phyloP scores from a whole-genome alignment of 2,329 filamentous ascomycete species.

The Talaromyces verruculosus region DNA sequence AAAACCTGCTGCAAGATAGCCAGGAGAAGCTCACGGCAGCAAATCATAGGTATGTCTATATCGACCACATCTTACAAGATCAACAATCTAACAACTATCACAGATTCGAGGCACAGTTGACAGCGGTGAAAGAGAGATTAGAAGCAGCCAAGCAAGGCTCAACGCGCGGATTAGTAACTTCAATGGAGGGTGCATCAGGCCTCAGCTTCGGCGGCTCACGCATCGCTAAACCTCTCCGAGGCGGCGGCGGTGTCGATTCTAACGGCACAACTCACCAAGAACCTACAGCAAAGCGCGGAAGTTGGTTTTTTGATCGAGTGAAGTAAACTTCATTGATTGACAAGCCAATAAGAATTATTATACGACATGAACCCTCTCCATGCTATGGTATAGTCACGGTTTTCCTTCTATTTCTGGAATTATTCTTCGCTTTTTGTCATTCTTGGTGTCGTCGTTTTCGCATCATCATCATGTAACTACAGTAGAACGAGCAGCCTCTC shows the following conservation, averaged over 20 bases:
- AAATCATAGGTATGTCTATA: slow-evolving; percentile 80
- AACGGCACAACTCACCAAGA: slow-evolving; percentile 65
- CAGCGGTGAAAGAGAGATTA: slow-evolving; percentile 94
- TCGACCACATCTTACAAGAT: slow-evolving; percentile 8
- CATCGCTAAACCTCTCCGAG: slow-evolving; percentile 65
- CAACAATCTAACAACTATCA: slow-evolving; percentile 23
- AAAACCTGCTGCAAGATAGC: slow-evolving; percentile 88
- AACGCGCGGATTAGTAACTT: slow-evolving; percentile 74
- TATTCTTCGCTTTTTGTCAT: not conserved
- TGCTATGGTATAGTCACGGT: slow-evolving; percentile 6
- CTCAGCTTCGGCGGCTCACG: slow-evolving; percentile 68
- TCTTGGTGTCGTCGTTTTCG: not conserved
- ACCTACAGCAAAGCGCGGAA: slow-evolving; percentile 61
- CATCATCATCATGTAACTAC: not conserved
- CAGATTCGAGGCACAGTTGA: slow-evolving; percentile 96
- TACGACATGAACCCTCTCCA: not conserved
- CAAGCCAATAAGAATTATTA: not conserved
- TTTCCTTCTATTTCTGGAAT: not conserved
- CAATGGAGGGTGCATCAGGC: slow-evolving; percentile 61
- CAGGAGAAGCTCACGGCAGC: slow-evolving; percentile 97
- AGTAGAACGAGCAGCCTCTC: slow-evolving; percentile 1
- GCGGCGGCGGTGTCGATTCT: slow-evolving; percentile 40
- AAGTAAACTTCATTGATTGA: slow-evolving; percentile 33
- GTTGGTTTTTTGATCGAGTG: slow-evolving; percentile 50
- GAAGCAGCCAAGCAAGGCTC: slow-evolving; percentile 92